These are phyloP conservation scores for Wickerhamia fluorescens DNA, from an alignment of 805 yeast genomes.

Conservation along the genomic window DNA sequence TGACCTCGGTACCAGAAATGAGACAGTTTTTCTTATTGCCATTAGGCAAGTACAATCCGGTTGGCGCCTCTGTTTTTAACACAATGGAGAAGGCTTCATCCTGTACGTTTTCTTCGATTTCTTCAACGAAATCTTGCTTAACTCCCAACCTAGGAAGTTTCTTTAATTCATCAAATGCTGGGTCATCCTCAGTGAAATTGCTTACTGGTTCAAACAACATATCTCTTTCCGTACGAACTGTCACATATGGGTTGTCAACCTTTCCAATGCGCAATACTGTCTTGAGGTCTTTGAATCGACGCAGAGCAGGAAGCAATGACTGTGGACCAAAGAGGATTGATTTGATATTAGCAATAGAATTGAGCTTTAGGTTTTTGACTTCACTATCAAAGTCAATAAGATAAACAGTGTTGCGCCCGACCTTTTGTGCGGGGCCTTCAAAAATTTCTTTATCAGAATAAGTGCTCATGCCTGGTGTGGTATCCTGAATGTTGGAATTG, in stretches of 20 bases:
- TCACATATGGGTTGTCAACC: conserved; percentile 32
- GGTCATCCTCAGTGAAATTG: conserved; percentile 27
- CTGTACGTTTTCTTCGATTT: conserved; percentile 34
- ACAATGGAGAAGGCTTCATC: conserved; percentile 36
- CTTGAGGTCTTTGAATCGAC: conserved; percentile 50
- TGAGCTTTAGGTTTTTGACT: conserved; percentile 11
- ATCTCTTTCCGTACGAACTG: conserved; percentile 25
- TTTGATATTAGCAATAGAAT: conserved; percentile 20
- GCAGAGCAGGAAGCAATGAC: conserved; percentile 43
- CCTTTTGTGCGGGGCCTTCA: conserved; percentile 66
- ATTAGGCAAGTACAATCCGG: conserved; percentile 65
- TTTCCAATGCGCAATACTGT: conserved; percentile 38
- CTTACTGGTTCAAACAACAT: conserved; percentile 27
- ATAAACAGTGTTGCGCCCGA: conserved; percentile 47
- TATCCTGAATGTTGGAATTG: too few relatives aligned
- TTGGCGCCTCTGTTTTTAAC: conserved; percentile 64
- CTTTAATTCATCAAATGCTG: conserved; percentile 35
- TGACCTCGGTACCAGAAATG: conserved; percentile 71
- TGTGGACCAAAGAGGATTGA: conserved; percentile 55
- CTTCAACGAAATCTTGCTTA: conserved; percentile 37
- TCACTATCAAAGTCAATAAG: conserved; percentile 43
- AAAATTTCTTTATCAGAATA: conserved; percentile 17
- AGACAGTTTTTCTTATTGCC: conserved; percentile 63
- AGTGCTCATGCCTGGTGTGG: too few relatives aligned
- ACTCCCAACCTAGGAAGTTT: conserved; percentile 60